phyloP scores from a whole-genome alignment of 257 asterid species.

The Capsicum chinense region DNA sequence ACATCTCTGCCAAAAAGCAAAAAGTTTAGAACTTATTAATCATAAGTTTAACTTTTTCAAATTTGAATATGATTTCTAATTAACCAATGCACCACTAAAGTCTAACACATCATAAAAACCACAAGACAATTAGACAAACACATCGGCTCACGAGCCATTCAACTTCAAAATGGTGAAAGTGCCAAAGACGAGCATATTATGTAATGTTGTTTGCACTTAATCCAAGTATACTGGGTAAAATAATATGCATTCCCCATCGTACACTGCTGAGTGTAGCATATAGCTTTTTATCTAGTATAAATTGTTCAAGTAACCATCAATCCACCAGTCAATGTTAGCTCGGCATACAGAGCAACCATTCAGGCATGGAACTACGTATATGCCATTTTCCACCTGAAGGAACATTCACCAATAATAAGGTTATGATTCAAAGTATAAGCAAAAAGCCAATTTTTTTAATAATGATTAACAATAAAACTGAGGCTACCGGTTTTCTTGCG shows the following conservation, averaged over 20 bases:
- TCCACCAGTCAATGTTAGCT: not conserved
- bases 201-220: not conserved
- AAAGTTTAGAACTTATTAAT: constrained; percentile 27
- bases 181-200: not conserved
- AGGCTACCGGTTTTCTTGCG: not conserved
- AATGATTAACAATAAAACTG: not conserved
- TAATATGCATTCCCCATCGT: not conserved
- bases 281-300: constrained; percentile 8
- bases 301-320: not conserved
- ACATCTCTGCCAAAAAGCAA: constrained; percentile 72
- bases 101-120: not conserved
- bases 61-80: constrained; percentile 25
- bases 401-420: not conserved
- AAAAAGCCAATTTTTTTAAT: not conserved
- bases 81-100: not conserved
- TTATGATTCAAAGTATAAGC: not conserved
- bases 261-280: constrained; percentile 4
- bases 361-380: not conserved
- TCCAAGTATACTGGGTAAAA: not conserved
- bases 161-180: not conserved
- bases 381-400: constrained; percentile 23
- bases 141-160: not conserved
- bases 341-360: not conserved
- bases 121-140: not conserved
- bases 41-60: constrained; percentile 14